These are phyloP conservation scores for Emericellopsis terricola DNA, from an alignment of 495 filamentous ascomycete species.

Conservation along the genomic window DNA sequence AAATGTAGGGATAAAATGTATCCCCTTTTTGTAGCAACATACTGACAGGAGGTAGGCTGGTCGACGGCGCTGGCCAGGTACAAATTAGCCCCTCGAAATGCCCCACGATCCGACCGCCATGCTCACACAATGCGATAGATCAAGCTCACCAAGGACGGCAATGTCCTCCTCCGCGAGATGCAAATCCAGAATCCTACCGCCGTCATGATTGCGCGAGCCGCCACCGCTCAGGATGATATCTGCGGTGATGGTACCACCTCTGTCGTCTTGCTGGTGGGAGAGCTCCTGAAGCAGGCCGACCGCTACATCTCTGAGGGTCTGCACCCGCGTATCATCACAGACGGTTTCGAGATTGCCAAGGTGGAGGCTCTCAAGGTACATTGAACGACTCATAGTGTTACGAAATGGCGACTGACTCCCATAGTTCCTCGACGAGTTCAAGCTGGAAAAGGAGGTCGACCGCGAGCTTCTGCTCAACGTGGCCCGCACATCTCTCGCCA, in stretches of 20 bases:
- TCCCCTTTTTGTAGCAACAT: too few relatives aligned
- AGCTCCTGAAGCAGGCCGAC: conserved; percentile 93
- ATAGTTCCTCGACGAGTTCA: conserved; percentile 89
- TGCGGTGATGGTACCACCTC: conserved; percentile 96
- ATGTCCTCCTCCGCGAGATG: conserved; percentile 92
- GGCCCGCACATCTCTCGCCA: conserved; percentile 84
- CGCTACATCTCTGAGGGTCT: conserved; percentile 86
- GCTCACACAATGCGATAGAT: conserved; percentile 37
- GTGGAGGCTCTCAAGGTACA: conserved; percentile 78
- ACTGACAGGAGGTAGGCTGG: conserved; percentile 47
- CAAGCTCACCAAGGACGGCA: conserved; percentile 98
- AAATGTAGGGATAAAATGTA: conserved; percentile 56
- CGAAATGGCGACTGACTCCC: too few relatives aligned
- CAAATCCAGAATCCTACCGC: conserved; percentile 83
- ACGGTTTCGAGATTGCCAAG: conserved; percentile 96
- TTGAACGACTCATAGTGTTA: too few relatives aligned
- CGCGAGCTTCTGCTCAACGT: conserved; percentile 87
- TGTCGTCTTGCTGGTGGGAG: conserved; percentile 86
- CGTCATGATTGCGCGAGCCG: conserved; percentile 96
- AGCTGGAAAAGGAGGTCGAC: conserved; percentile 71
- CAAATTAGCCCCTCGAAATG: conserved; percentile 9
- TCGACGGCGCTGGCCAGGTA: conserved; percentile 88
- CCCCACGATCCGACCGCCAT: conserved; percentile 6
- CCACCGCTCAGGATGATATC: conserved; percentile 96
- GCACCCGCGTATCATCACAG: conserved; percentile 90